Evolutionary conservation across 2,329 filamentous ascomycete species (phyloP), one percentile per base, ranked within the genome.

Genomic region (Monilinia fructigena): DNA sequence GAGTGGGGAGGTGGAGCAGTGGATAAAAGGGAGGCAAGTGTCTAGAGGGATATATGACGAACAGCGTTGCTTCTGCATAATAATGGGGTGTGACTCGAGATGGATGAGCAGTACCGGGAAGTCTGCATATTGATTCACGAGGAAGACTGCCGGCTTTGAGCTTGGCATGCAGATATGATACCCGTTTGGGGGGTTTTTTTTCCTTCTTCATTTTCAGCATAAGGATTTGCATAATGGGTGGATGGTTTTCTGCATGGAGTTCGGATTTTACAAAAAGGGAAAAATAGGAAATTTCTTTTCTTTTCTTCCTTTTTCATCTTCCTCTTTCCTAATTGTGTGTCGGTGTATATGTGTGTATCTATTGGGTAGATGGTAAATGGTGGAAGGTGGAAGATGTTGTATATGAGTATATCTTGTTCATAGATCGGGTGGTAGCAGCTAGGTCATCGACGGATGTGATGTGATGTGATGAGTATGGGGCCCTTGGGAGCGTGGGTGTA

Each of bases 141-240:
- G 3, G n/a, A 48, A 50, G 2, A 26, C n/a, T 50, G n/a, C 31
- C 11, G 28, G 45, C 45, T 47, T 47, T 47, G 20, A 20, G 45
- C 3, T 47, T 47, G 45, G 5, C n/a, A 8, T 26, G 45, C 31
- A 50, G 58, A 50, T 23, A 40, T 61, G 58, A 61, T 61, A 61
- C 50, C 58, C 58, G 14, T 28, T 61, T 61, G 20, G 23, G 38
- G 38, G 4, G 16, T 18, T 16, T 16, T 20, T 20, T 20, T 50
- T 61, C 50, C 8, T 60, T 50, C 45, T 14, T 20, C 23, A 48
- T 31, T 14, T 38, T 35, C 12, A 42, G 14, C 14, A 26, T 18
- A 45, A 61, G n/a, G n/a, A 50, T 26, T 50, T 50, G 47, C 31
- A 61, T 40, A 40, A 50, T 35, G 31, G 7, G 6, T 35, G 31